Evolutionary conservation across 2,329 filamentous ascomycete species (phyloP).

Genomic region (Fonsecaea pugnacius): DNA sequence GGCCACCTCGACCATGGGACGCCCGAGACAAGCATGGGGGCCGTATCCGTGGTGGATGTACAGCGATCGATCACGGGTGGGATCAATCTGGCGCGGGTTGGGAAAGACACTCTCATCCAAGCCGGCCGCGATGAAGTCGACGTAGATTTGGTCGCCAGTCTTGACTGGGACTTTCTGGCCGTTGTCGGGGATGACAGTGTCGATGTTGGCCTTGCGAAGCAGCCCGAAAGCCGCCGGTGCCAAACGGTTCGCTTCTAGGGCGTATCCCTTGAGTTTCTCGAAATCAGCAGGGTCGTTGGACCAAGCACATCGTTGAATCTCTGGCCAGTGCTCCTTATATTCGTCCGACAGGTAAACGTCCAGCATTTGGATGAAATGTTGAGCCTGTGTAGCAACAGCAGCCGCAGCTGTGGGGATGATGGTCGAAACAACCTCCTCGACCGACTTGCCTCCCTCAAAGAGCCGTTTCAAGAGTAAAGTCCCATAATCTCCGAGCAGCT

Average conservation of each 20-base stretch:
- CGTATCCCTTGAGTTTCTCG: constrained; percentile 38
- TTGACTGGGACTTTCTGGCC: constrained; percentile 30
- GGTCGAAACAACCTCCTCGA: constrained; percentile 59
- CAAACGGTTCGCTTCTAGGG: constrained; percentile 37
- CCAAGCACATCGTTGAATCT: constrained; percentile 38
- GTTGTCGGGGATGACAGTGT: constrained; percentile 33
- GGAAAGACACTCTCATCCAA: constrained; percentile 45
- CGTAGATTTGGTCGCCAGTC: constrained; percentile 35
- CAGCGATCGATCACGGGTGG: constrained; percentile 47
- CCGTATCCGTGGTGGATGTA: constrained; percentile 55
- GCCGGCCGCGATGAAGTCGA: constrained; percentile 41
- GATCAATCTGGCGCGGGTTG: constrained; percentile 50
- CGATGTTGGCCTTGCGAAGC: constrained; percentile 32
- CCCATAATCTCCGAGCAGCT: constrained; percentile 57
- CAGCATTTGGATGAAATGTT: constrained; percentile 61
- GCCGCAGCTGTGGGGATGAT: constrained; percentile 62
- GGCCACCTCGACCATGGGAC: constrained; percentile 49
- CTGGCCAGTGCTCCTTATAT: constrained; percentile 36
- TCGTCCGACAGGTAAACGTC: constrained; percentile 61
- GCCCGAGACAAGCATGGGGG: constrained; percentile 54
- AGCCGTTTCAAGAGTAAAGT: constrained; percentile 61
- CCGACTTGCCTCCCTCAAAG: constrained; percentile 51
- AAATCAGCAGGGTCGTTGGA: constrained; percentile 36
- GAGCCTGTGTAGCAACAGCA: constrained; percentile 61
- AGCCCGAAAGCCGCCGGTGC: constrained; percentile 37